These are phyloP conservation scores for Phyllachora maydis DNA, from an alignment of 2,329 filamentous ascomycete species.

Conservation along the genomic window DNA sequence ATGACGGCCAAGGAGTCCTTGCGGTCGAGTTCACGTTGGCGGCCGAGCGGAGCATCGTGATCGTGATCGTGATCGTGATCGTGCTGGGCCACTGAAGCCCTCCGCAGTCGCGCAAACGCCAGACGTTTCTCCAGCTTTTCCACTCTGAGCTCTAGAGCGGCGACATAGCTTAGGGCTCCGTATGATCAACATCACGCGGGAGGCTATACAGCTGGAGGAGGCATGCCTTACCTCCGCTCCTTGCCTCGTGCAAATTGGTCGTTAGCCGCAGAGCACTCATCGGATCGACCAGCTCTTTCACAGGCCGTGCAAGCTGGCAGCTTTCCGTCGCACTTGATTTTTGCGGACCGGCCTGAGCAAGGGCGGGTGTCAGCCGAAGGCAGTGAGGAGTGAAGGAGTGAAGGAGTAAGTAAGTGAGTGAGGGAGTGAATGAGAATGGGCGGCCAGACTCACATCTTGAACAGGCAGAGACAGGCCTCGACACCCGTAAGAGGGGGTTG, in stretches of 20 bases:
- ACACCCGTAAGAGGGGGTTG: constrained; percentile 48
- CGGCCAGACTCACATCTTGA: constrained; percentile 37
- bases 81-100: constrained; percentile 46
- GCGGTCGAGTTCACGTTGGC: constrained; percentile 22
- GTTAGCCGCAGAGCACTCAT: constrained; percentile 81
- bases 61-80: constrained; percentile 34
- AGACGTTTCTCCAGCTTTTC: constrained; percentile 73
- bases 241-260: constrained; percentile 93
- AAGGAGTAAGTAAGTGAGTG: no score
- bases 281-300: constrained; percentile 71
- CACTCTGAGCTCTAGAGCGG: constrained; percentile 77
- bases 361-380: no score
- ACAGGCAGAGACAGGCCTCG: constrained; percentile 61
- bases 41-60: constrained; percentile 7
- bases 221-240: constrained; percentile 53
- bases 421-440: neutral
- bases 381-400: no score
- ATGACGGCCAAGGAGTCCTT: constrained; percentile 43
- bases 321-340: constrained; percentile 75
- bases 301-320: constrained; percentile 88
- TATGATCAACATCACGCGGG: no score
- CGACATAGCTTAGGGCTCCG: constrained; percentile 52
- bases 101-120: constrained; percentile 46
- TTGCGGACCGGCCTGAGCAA: no score
- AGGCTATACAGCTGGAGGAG: no score